Evolutionary conservation across 2,329 filamentous ascomycete genomes (phyloP).

Genomic region (Emmonsiellopsis sp.): DNA sequence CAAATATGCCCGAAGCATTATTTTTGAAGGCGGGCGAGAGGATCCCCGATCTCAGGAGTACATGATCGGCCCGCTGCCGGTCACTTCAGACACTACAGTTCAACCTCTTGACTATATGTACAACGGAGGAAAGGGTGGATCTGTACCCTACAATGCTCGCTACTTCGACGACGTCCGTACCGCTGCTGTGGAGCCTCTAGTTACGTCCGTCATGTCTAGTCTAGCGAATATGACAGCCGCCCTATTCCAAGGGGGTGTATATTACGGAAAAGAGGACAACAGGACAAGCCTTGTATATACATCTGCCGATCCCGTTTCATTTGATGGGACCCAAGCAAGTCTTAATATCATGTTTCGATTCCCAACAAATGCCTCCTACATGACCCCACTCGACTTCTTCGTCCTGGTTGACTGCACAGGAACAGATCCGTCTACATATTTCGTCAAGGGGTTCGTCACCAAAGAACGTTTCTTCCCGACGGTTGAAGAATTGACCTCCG

Average conservation of each 20-base stretch:
- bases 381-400: conserved; percentile 39
- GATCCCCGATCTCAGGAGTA: conserved; percentile 40
- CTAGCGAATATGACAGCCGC: conserved; percentile 38
- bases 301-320: conserved; percentile 27
- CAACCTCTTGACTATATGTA: conserved; percentile 35
- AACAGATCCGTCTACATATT: conserved; percentile 34
- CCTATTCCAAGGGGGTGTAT: conserved; percentile 23
- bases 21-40: conserved; percentile 35
- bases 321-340: conserved; percentile 33
- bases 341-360: conserved; percentile 35
- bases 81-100: conserved; percentile 28
- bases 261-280: conserved; percentile 16
- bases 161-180: conserved; percentile 14
- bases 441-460: conserved; percentile 36
- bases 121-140: conserved; percentile 31
- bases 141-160: conserved; percentile 18
- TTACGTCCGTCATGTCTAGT: conserved; percentile 33
- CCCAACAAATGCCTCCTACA: conserved; percentile 30
- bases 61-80: conserved; percentile 42
- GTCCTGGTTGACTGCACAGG: conserved; percentile 36
- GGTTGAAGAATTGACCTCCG: conserved; percentile 24
- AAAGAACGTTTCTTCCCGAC: conserved; percentile 30
- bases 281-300: conserved; percentile 16
- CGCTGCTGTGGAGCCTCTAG: conserved; percentile 25
- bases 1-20: conserved; percentile 39